Percentiles rank a stretch among this genome's conserved stretches.
phyloP scores from a whole-genome alignment of 2,329 filamentous ascomycete species.

The Scytalidium lignicola region DNA sequence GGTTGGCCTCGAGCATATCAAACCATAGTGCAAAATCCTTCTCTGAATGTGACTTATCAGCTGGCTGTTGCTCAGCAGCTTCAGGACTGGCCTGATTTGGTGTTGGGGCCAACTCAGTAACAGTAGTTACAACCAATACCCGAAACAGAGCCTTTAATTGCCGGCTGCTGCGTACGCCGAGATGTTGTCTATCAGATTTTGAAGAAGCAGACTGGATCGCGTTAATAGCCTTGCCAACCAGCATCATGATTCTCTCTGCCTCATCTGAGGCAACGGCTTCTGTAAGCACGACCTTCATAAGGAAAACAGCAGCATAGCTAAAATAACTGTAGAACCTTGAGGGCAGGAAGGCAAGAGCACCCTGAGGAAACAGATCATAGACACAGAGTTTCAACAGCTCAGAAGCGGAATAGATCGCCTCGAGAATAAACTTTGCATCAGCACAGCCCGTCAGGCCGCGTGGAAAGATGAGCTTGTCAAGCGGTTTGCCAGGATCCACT shows the following conservation, averaged over 20 bases:
- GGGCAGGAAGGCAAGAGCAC: background rate
- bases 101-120: background rate
- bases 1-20: background rate
- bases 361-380: background rate
- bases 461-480: background rate
- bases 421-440: background rate
- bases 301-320: background rate
- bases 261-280: background rate
- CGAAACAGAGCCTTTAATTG: background rate
- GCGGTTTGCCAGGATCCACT: background rate
- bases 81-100: background rate
- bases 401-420: background rate
- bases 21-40: background rate
- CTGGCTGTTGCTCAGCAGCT: background rate
- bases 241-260: background rate
- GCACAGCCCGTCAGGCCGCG: background rate
- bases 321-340: background rate
- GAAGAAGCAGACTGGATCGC: background rate
- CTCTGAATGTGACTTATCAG: background rate
- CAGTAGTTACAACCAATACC: background rate
- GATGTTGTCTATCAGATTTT: background rate
- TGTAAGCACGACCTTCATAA: background rate
- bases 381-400: background rate
- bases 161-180: background rate
- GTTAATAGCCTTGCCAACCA: background rate